A percentile compares a stretch with the other conserved stretches of the same genome.
Evolutionary conservation across 345 rosid species (phyloP).

Genomic region (Arabidopsis suecica): DNA sequence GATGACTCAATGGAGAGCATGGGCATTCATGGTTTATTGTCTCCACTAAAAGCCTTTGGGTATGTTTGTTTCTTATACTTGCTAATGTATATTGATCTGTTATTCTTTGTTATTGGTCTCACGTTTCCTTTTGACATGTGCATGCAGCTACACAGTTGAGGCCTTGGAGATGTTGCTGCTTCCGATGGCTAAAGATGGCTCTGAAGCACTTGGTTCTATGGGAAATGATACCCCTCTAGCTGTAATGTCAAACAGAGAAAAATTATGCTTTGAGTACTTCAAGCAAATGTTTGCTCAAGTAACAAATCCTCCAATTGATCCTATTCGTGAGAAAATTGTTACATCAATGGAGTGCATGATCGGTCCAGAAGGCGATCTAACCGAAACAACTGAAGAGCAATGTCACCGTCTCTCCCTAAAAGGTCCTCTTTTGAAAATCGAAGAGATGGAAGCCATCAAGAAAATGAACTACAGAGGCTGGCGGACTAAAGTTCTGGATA

Average conservation of each 20-base stretch:
- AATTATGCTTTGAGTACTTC: conserved; percentile 90
- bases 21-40: conserved; percentile 90
- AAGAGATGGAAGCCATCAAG: conserved; percentile 86
- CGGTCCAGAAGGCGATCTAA: conserved; percentile 99
- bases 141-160: conserved; percentile 89
- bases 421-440: conserved; percentile 79
- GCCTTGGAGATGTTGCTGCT: conserved; percentile 97
- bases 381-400: conserved; percentile 97
- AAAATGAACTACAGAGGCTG: conserved; percentile 94
- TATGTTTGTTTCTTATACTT: conserved; percentile 43
- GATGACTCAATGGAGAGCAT: conserved; percentile 83
- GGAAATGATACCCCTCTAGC: conserved; percentile 99
- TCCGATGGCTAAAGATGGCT: conserved; percentile 98
- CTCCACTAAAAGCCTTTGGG: conserved; percentile 99
- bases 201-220: conserved; percentile 99
- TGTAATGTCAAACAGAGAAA: conserved; percentile 93
- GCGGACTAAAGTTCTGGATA: conserved; percentile 87
- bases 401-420: conserved; percentile 94
- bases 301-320: conserved; percentile 99
- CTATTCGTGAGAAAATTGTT: conserved; percentile 97
- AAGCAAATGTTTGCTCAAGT: conserved; percentile 99
- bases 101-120: conserved; percentile 14
- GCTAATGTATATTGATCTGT: not conserved
- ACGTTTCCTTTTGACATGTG: conserved; percentile 16
- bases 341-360: conserved; percentile 99